A percentile compares a stretch with the other conserved stretches of the same genome.
Conservation (phyloP, 176 grass and related monocot species). For the Zoysia japonica region DNA sequence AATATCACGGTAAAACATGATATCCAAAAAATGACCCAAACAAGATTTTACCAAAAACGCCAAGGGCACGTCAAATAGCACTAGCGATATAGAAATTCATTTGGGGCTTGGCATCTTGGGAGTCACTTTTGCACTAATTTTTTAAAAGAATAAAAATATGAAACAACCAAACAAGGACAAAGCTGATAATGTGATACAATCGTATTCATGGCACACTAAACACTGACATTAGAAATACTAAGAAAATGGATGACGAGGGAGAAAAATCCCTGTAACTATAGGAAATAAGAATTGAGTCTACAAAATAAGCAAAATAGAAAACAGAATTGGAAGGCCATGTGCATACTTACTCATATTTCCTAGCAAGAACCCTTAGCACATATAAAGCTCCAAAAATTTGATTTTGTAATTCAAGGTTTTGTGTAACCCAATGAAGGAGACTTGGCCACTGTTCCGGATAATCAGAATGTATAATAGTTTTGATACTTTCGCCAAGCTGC, state of each 20-base stretch:
- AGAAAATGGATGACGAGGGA: background rate
- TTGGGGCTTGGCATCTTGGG: background rate
- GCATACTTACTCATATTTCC: slow-evolving; percentile 92
- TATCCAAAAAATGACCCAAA: too few relatives aligned
- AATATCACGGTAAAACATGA: too few relatives aligned
- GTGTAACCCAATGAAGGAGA: slow-evolving; percentile 89
- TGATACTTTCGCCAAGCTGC: slow-evolving; percentile 94
- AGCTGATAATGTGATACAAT: background rate
- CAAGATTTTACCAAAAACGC: too few relatives aligned
- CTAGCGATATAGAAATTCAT: background rate
- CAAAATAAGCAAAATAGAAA: background rate
- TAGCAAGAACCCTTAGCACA: slow-evolving; percentile 82
- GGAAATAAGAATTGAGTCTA: background rate
- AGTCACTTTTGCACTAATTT: background rate
- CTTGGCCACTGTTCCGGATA: slow-evolving; percentile 93
- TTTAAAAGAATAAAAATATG: slow-evolving; percentile 15
- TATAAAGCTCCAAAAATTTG: slow-evolving; percentile 95
- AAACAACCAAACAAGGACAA: slow-evolving; percentile 7
- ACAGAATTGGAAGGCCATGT: background rate
- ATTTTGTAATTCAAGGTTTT: slow-evolving; percentile 68
- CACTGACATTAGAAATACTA: background rate
- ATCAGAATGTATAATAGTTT: slow-evolving; percentile 90
- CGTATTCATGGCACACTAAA: background rate
- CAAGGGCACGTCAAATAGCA: too few relatives aligned
- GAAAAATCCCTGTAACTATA: background rate